Base-by-base conservation (phyloP, 2,329 filamentous ascomycete genomes). In the Pyrenophora seminiperda region DNA sequence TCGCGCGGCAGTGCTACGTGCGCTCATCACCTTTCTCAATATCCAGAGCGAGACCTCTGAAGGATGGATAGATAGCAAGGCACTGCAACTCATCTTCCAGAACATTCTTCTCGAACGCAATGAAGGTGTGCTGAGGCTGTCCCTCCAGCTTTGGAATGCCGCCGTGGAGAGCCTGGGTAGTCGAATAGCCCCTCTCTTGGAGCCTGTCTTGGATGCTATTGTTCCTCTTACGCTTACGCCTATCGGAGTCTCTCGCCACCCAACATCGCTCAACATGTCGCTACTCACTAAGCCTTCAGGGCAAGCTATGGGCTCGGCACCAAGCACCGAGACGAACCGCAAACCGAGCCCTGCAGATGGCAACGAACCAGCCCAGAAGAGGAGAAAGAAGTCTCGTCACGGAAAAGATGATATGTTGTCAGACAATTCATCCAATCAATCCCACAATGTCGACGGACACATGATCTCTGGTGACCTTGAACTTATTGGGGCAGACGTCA, bases 391-490 rank as follows among this genome's bases (percentile, higher is more conserved):
- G 73, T 89, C 89, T 0, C 96, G 95, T 77, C 81, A 80, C 48
- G 76, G 83, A 15, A 90, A 94, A 46, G 88, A 92, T 17, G 72
- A 73, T 11, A 63, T 65, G 39, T 52, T 60, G 20, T 75, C 81
- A 7, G 77, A 82, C 1, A 76, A 83, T 1, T 75, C 82, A 3
- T 82, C 88, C n/a, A 84, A 88, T 1, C 53, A 54, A 6, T 66
- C 66, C 6, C 94, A 99, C 73, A 96, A 99, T 71, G 91, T 99
- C 14, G 94, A 99, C 71, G 94, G 92, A 7, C 92, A 96, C 61
- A 97, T 99, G 88, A 91, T 99, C 79, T 90, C 93, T 69, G 94
- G 95, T 42, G 95, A 99, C 65, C 87, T 97, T 38, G 95, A 99
- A 67, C 80, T 99, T 33, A 92, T 99, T 19, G 92, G 94, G 24